Evolutionary conservation across 1,284 basidiomycete species (phyloP).

Genomic region (Moesziomyces aphidis): DNA sequence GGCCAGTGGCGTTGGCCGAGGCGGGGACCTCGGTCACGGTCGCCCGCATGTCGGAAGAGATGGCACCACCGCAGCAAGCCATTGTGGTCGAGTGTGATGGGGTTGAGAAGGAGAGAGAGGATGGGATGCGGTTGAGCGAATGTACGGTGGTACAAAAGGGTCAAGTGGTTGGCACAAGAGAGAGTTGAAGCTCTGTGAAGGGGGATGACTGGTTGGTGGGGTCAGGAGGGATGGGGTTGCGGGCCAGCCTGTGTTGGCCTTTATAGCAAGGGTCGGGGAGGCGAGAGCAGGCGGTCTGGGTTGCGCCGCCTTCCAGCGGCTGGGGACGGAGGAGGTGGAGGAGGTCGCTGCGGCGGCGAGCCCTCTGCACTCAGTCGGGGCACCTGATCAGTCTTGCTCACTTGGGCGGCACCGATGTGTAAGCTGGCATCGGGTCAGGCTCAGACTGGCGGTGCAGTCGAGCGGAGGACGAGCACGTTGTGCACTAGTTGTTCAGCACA

Average conservation of each 20-base stretch:
- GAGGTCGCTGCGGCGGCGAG: constrained; percentile 1
- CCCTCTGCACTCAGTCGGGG: background rate
- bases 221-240: background rate
- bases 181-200: constrained; percentile 36
- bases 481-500: background rate
- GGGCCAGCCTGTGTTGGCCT: background rate
- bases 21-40: constrained; percentile 66
- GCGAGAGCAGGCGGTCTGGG: background rate
- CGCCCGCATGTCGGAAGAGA: constrained; percentile 69
- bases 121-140: constrained; percentile 33
- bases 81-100: constrained; percentile 20
- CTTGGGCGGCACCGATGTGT: constrained; percentile 20
- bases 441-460: constrained; percentile 11
- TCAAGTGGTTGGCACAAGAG: constrained; percentile 16
- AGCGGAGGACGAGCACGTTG: constrained; percentile 16
- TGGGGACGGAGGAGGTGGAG: constrained; percentile 26
- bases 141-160: constrained; percentile 18
- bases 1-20: constrained; percentile 51
- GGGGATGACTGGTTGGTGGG: constrained; percentile 22
- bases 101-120: background rate
- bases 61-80: constrained; percentile 45
- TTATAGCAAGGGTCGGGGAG: constrained; percentile 20
- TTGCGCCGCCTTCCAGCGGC: background rate
- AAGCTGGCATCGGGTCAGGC: constrained; percentile 29
- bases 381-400: constrained; percentile 15